A percentile compares a stretch with the other conserved stretches of the same genome.
These are phyloP conservation scores for Camelina neglecta DNA, from an alignment of 345 rosid genomes.

Conservation along the genomic window DNA sequence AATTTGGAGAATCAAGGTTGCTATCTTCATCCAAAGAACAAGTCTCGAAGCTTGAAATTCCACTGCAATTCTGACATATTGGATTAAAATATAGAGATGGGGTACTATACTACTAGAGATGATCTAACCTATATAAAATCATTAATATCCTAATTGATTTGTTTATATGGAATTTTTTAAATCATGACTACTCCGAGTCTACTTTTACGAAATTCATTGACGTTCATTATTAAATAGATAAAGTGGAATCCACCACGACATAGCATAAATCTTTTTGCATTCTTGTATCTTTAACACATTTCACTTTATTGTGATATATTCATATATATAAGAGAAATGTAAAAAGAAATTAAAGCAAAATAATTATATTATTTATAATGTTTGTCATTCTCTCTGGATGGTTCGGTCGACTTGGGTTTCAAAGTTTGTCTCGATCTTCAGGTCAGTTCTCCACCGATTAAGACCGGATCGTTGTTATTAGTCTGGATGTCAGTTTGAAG, in stretches of 20 bases:
- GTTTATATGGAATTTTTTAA: neutral
- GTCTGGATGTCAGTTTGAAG: neutral
- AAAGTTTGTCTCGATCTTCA: neutral
- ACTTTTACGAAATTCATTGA: neutral
- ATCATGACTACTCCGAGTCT: neutral
- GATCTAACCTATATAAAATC: neutral
- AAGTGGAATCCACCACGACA: neutral
- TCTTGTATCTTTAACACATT: neutral
- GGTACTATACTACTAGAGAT: neutral
- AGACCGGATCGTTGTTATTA: neutral
- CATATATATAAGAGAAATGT: neutral
- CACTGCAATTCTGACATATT: constrained; percentile 33
- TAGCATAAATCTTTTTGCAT: neutral
- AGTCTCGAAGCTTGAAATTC: constrained; percentile 39
- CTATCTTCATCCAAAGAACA: constrained; percentile 24
- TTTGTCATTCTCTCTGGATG: neutral
- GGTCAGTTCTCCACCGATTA: neutral
- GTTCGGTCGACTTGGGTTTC: neutral
- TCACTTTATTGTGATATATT: neutral
- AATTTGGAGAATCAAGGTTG: neutral
- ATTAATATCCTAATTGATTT: neutral
- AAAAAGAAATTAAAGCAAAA: too few species aligned
- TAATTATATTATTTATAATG: neutral
- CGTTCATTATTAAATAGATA: neutral
- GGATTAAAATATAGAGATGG: neutral